Conservation (phyloP, 2,329 filamentous ascomycete genomes). For the Emmonsia crescens region DNA sequence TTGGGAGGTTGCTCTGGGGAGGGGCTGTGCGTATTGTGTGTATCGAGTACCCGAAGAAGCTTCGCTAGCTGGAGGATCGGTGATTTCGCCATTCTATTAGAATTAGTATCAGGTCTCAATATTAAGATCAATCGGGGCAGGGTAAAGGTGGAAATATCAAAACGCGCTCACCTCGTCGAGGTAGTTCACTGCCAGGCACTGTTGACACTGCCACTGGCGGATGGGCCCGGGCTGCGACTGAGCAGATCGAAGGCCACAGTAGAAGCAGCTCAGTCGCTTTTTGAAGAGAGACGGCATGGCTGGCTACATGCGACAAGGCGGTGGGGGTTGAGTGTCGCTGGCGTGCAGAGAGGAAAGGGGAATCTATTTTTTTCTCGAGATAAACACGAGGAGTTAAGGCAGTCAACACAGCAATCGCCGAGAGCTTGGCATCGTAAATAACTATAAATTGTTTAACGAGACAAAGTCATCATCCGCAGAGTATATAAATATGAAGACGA, state of each 20-base stretch:
- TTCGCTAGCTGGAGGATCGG: constrained; percentile 64
- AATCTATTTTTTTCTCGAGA: background rate
- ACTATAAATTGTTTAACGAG: background rate
- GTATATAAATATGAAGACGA: background rate
- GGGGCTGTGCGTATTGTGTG: constrained; percentile 38
- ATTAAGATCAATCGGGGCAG: constrained; percentile 13
- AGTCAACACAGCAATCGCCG: constrained; percentile 3
- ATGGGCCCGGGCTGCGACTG: constrained; percentile 48
- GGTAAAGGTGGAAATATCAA: background rate
- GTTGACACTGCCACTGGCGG: constrained; percentile 59
- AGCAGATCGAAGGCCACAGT: constrained; percentile 61
- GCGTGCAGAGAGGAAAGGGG: background rate
- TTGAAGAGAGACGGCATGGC: constrained; percentile 34
- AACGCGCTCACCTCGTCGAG: constrained; percentile 60
- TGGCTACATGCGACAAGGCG: background rate
- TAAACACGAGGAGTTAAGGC: constrained; percentile 3
- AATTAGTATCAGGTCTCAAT: constrained; percentile 3
- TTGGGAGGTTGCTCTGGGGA: constrained; percentile 36
- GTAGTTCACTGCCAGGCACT: constrained; percentile 80
- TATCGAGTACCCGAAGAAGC: constrained; percentile 36
- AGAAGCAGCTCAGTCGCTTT: constrained; percentile 60
- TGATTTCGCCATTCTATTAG: constrained; percentile 68
- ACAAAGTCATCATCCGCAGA: background rate
- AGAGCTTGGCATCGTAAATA: background rate
- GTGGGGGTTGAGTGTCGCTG: background rate